Conservation (phyloP, 805 yeast genomes). For the Pichia nakasei region DNA sequence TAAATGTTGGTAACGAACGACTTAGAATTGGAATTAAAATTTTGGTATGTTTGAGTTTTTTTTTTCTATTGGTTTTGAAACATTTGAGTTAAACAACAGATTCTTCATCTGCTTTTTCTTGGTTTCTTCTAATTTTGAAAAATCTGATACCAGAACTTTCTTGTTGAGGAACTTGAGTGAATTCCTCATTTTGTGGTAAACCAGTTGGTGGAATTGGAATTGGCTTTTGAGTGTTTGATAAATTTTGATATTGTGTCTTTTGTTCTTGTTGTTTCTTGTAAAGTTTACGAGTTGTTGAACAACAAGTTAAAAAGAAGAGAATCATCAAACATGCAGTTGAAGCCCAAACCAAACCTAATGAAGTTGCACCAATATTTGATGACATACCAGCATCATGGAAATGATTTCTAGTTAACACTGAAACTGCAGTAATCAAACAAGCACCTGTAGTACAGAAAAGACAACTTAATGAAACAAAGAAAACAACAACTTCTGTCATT, state of each 20-base stretch:
- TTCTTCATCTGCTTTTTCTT: slow-evolving; percentile 34
- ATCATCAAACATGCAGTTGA: slow-evolving; percentile 45
- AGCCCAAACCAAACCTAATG: slow-evolving; percentile 66
- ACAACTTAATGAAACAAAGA: slow-evolving; percentile 43
- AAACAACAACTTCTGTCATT: slow-evolving; percentile 45
- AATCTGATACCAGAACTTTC: slow-evolving; percentile 59
- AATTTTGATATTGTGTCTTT: background rate
- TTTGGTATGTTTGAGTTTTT: too few species aligned
- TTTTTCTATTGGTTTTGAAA: background rate
- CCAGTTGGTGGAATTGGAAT: slow-evolving; percentile 19
- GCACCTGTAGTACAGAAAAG: slow-evolving; percentile 55
- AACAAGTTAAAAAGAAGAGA: slow-evolving; percentile 44
- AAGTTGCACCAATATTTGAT: slow-evolving; percentile 41
- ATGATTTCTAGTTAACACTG: slow-evolving; percentile 65
- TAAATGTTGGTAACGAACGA: too few species aligned
- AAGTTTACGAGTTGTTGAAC: slow-evolving; percentile 38
- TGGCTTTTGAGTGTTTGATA: background rate
- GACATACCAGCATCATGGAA: slow-evolving; percentile 34
- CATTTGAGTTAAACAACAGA: slow-evolving; percentile 11
- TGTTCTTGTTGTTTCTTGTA: slow-evolving; percentile 38
- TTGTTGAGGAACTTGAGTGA: slow-evolving; percentile 19
- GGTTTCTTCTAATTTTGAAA: slow-evolving; percentile 60
- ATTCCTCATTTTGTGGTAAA: slow-evolving; percentile 2
- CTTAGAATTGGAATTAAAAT: too few species aligned
- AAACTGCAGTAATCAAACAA: slow-evolving; percentile 64